These are phyloP conservation scores for Dittrichia graveolens DNA, from an alignment of 129 eudicot species.

Conservation along the genomic window DNA sequence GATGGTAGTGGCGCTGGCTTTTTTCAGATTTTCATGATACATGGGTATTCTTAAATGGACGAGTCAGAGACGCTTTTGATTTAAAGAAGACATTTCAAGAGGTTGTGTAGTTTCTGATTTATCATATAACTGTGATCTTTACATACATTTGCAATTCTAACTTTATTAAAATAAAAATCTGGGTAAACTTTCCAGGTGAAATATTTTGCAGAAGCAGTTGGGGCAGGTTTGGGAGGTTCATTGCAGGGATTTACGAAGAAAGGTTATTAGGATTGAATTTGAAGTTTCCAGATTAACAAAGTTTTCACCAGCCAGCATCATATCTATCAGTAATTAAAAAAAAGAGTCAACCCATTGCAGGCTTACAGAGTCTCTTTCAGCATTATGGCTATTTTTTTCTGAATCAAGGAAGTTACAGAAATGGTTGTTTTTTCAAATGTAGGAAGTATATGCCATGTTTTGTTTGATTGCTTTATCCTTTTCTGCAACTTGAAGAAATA, in stretches of 20 bases:
- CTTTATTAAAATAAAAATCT: not conserved
- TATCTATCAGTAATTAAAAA: not conserved
- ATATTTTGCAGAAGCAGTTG: constrained; percentile 84
- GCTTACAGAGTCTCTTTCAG: not conserved
- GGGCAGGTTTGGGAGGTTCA: constrained; percentile 84
- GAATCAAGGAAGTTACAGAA: constrained; percentile 8
- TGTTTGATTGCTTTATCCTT: constrained; percentile 12
- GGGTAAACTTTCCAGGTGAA: constrained; percentile 55
- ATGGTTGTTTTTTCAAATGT: not conserved
- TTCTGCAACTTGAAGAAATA: constrained; percentile 4
- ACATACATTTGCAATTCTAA: not conserved
- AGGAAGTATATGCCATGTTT: not conserved
- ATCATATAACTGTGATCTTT: not conserved
- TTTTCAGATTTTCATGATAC: constrained; percentile 79
- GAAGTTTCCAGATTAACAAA: constrained; percentile 9
- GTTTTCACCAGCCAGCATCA: not conserved
- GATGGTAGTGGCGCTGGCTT: not conserved
- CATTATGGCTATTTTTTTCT: not conserved
- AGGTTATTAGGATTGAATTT: constrained; percentile 40
- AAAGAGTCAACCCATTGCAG: too few relatives aligned
- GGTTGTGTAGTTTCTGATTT: constrained; percentile 43
- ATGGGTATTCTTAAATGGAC: constrained; percentile 76
- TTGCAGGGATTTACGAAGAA: constrained; percentile 63
- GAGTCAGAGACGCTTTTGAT: constrained; percentile 93
- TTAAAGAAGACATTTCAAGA: constrained; percentile 80